Conservation (phyloP, 2,329 filamentous ascomycete species). For the Coniochaeta sp. region DNA sequence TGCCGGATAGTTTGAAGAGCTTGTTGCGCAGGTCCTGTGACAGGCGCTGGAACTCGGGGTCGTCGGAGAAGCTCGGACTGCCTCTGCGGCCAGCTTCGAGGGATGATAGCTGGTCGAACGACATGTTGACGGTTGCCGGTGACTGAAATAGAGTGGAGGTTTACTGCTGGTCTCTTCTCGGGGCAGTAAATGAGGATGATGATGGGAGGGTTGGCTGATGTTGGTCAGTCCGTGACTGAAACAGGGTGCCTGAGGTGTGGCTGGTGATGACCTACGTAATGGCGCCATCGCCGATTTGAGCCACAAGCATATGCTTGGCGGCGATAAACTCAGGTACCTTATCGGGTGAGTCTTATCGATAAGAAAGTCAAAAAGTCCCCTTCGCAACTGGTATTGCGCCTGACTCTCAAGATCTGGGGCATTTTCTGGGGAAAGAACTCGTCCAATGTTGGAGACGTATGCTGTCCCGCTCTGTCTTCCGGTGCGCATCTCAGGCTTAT, state of each 20-base stretch:
- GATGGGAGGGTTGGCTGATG: not conserved
- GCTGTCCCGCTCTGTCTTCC: not conserved
- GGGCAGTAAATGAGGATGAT: not conserved
- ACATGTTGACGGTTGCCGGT: no score
- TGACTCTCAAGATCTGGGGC: not conserved
- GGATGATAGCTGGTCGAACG: constrained; percentile 79
- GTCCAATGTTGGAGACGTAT: not conserved
- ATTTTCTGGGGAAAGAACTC: not conserved
- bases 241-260: not conserved
- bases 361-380: constrained; percentile 8
- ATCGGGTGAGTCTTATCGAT: no score
- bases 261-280: constrained; percentile 1
- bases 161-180: no score
- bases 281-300: not conserved
- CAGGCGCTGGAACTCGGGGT: constrained; percentile 83
- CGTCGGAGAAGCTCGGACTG: constrained; percentile 75
- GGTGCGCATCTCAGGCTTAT: not conserved
- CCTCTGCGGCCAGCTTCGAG: constrained; percentile 72
- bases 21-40: constrained; percentile 80
- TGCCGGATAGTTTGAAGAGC: constrained; percentile 81
- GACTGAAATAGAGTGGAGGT: no score
- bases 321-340: not conserved
- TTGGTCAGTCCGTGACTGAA: not conserved
- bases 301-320: no score
- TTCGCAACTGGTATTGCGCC: no score